Evolutionary conservation across 257 asterid genomes (phyloP).

Genomic region (Solanum rostratum): DNA sequence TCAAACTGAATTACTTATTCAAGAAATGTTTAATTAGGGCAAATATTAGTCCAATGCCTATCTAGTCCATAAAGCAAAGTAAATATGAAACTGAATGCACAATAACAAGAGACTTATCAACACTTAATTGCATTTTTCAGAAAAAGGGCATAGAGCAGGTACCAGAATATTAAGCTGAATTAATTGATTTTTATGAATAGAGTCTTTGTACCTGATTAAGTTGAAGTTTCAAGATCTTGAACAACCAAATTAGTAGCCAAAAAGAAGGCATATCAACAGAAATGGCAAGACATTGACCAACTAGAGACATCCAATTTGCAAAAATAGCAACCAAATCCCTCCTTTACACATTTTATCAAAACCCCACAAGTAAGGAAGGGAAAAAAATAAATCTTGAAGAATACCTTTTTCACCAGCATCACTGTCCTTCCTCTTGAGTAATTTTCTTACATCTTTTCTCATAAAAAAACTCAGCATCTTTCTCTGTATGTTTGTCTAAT

Average conservation of each 20-base stretch:
- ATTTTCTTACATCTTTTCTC: slow-evolving; percentile 66
- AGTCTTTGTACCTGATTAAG: too few species aligned
- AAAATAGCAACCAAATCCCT: neutral
- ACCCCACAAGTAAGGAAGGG: neutral
- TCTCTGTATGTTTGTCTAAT: neutral
- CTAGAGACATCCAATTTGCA: neutral
- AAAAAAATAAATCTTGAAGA: neutral
- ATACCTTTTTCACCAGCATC: slow-evolving; percentile 92
- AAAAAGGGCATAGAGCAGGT: too few species aligned
- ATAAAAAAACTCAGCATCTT: slow-evolving; percentile 54
- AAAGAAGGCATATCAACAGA: neutral
- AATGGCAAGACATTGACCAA: neutral
- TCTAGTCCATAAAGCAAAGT: neutral
- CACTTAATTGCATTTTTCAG: too few species aligned
- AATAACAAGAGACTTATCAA: neutral
- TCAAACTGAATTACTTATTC: neutral
- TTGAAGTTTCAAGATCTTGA: too few species aligned
- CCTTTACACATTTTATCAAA: neutral
- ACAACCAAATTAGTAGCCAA: too few species aligned
- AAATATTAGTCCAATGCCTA: neutral
- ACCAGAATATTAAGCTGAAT: too few species aligned
- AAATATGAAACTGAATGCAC: neutral
- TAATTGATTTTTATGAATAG: too few species aligned
- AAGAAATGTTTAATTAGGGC: neutral
- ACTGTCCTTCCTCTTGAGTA: slow-evolving; percentile 94